These are phyloP conservation scores for Fistulinella prunicolor DNA, from an alignment of 768 basidiomycete genomes.

Conservation along the genomic window DNA sequence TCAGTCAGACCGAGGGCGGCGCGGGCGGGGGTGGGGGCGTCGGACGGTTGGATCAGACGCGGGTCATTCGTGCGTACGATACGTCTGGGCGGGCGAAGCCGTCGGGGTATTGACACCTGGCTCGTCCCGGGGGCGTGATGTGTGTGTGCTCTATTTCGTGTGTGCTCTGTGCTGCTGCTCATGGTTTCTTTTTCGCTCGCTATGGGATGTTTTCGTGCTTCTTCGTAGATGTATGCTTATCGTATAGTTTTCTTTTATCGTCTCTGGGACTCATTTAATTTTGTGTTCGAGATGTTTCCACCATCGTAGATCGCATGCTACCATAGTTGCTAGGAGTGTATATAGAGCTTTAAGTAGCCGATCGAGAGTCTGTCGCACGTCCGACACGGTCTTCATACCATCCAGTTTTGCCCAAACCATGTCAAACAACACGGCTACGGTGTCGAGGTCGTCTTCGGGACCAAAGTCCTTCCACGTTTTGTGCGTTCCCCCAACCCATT, in stretches of 20 bases:
- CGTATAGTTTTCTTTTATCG: neutral
- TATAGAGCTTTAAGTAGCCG: no score
- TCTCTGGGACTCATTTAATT: neutral
- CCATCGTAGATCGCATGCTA: no score
- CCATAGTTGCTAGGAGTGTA: slow-evolving; percentile 2
- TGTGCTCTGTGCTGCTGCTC: neutral
- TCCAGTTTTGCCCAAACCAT: slow-evolving; percentile 59
- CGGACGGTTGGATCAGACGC: slow-evolving; percentile 79
- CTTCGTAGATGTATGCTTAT: neutral
- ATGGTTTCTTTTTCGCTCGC: neutral
- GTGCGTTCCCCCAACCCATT: slow-evolving; percentile 63
- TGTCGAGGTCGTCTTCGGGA: slow-evolving; percentile 64
- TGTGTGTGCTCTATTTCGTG: no score
- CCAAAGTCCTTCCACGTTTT: slow-evolving; percentile 61
- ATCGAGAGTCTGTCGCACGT: slow-evolving; percentile 15
- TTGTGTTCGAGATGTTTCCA: no score
- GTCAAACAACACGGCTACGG: slow-evolving; percentile 58
- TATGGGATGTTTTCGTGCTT: no score
- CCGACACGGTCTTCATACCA: slow-evolving; percentile 42
- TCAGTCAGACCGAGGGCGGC: slow-evolving; percentile 92
- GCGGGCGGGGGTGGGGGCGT: no score
- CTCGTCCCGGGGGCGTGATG: no score
- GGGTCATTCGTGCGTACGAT: slow-evolving; percentile 83
- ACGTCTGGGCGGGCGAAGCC: slow-evolving; percentile 74
- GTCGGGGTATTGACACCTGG: slow-evolving; percentile 57